A percentile compares a stretch with the other conserved stretches of the same genome.
phyloP scores from a whole-genome alignment of 352 stramenopile genomes.

The Globisporangium orthogonon region DNA sequence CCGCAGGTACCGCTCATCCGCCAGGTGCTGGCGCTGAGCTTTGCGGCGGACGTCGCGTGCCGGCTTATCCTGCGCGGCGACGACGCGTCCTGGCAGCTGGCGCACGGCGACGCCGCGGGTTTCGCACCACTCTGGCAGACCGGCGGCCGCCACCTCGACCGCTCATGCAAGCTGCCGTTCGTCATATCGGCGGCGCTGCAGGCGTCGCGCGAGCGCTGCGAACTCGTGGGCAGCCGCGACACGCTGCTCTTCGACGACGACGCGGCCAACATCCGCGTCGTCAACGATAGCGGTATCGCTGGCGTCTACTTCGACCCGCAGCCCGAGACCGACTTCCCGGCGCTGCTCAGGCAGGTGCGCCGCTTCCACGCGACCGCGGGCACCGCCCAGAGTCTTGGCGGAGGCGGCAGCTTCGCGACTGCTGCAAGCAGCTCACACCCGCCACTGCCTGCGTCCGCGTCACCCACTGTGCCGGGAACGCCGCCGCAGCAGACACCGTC shows the following conservation, averaged over 20 bases:
- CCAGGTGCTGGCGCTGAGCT: conserved; percentile 53
- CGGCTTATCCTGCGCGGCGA: conserved; percentile 61
- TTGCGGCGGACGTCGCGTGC: conserved; percentile 20
- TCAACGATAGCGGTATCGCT: conserved; percentile 64
- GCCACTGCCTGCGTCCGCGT: not conserved
- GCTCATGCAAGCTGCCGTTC: conserved; percentile 71
- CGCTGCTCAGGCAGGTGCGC: conserved; percentile 41
- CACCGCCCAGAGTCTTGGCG: not conserved
- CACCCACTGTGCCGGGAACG: not conserved
- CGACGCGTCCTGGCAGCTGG: conserved; percentile 49
- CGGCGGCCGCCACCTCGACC: conserved; percentile 43
- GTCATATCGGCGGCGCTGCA: conserved; percentile 62
- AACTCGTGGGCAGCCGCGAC: conserved; percentile 46
- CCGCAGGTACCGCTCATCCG: conserved; percentile 60
- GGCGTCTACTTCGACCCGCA: conserved; percentile 67
- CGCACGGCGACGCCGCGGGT: conserved; percentile 26
- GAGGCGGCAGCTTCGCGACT: not conserved
- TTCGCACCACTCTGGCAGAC: conserved; percentile 61
- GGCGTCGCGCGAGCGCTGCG: conserved; percentile 16
- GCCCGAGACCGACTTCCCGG: conserved; percentile 19
- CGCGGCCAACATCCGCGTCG: conserved; percentile 63
- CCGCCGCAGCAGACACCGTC: conserved; percentile 9
- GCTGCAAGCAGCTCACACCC: not conserved
- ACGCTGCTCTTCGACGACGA: conserved; percentile 82
- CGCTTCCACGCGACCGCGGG: conserved; percentile 17